phyloP scores from a whole-genome alignment of 345 rosid species.

The Orychophragmus violaceus region DNA sequence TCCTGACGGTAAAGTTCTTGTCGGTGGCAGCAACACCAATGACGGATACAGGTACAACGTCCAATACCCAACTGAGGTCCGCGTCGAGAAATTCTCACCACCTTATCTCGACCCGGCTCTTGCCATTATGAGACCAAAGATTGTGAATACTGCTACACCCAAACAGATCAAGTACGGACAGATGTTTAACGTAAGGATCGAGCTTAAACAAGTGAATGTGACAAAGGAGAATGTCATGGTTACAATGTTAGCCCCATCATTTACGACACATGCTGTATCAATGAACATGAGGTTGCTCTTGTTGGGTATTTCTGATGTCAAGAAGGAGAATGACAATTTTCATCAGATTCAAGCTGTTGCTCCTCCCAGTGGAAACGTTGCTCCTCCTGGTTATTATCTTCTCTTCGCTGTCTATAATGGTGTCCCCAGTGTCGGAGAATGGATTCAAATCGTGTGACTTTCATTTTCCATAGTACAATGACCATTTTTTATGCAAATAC shows the following conservation, averaged over 20 bases:
- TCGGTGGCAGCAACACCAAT: constrained; percentile 68
- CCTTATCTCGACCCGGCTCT: constrained; percentile 49
- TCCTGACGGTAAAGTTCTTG: constrained; percentile 49
- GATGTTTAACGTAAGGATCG: constrained; percentile 23
- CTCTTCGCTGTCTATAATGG: constrained; percentile 40
- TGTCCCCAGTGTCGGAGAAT: constrained; percentile 43
- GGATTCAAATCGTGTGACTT: constrained; percentile 44
- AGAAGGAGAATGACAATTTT: background rate
- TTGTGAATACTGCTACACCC: constrained; percentile 6
- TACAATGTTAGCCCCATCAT: constrained; percentile 54
- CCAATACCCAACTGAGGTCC: constrained; percentile 58
- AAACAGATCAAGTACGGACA: constrained; percentile 25
- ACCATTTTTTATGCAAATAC: background rate
- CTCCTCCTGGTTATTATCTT: constrained; percentile 56
- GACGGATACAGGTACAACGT: constrained; percentile 44
- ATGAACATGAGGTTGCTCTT: constrained; percentile 58
- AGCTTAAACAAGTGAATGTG: background rate
- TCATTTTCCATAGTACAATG: background rate
- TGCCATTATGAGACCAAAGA: constrained; percentile 26
- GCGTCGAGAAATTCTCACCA: constrained; percentile 64
- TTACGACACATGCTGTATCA: constrained; percentile 55
- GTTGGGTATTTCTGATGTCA: constrained; percentile 25
- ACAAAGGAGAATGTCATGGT: constrained; percentile 25
- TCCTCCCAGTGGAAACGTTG: constrained; percentile 40
- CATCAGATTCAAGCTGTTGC: constrained; percentile 26